Percentiles rank a stretch among this genome's conserved stretches.
These are phyloP conservation scores for Tuber melanosporum DNA, from an alignment of 495 filamentous ascomycete species.

Conservation along the genomic window DNA sequence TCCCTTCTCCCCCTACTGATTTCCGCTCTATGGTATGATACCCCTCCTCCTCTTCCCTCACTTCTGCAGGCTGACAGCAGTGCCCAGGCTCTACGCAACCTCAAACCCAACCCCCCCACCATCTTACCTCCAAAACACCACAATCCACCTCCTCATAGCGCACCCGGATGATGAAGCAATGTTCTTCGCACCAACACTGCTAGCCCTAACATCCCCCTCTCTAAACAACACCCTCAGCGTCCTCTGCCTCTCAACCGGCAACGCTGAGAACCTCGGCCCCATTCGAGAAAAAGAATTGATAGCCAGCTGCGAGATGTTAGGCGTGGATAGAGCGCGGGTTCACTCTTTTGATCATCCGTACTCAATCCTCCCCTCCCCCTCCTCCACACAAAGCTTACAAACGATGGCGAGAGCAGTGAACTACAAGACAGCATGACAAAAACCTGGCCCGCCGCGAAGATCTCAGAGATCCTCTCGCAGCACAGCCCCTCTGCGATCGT, in stretches of 20 bases:
- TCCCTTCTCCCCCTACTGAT: slow-evolving; percentile 49
- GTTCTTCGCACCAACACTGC: slow-evolving; percentile 90
- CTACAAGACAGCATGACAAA: slow-evolving; percentile 82
- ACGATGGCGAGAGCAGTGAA: slow-evolving; percentile 44
- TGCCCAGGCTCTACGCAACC: slow-evolving; percentile 59
- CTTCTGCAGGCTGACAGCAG: slow-evolving; percentile 49
- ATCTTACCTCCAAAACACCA: slow-evolving; percentile 57
- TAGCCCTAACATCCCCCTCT: slow-evolving; percentile 65
- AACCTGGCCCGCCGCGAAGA: slow-evolving; percentile 62
- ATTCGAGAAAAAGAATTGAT: slow-evolving; percentile 75
- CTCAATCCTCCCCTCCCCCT: neutral
- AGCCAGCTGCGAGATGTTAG: slow-evolving; percentile 66
- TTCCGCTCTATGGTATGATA: slow-evolving; percentile 43
- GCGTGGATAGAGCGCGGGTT: slow-evolving; percentile 45
- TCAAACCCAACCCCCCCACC: slow-evolving; percentile 43
- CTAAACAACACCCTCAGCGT: slow-evolving; percentile 87
- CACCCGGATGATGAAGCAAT: slow-evolving; percentile 99
- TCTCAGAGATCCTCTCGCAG: slow-evolving; percentile 61
- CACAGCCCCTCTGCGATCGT: slow-evolving; percentile 73
- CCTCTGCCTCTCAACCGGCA: slow-evolving; percentile 66
- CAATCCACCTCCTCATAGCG: slow-evolving; percentile 68
- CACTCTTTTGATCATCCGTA: slow-evolving; percentile 1
- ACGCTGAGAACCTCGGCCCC: slow-evolving; percentile 80
- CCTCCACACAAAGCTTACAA: slow-evolving; percentile 1
- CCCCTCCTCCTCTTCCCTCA: slow-evolving; percentile 54